Evolutionary conservation across 306 rosid species (phyloP), one percentile per base, ranked within the genome.

Genomic region (Quercus mongolica): DNA sequence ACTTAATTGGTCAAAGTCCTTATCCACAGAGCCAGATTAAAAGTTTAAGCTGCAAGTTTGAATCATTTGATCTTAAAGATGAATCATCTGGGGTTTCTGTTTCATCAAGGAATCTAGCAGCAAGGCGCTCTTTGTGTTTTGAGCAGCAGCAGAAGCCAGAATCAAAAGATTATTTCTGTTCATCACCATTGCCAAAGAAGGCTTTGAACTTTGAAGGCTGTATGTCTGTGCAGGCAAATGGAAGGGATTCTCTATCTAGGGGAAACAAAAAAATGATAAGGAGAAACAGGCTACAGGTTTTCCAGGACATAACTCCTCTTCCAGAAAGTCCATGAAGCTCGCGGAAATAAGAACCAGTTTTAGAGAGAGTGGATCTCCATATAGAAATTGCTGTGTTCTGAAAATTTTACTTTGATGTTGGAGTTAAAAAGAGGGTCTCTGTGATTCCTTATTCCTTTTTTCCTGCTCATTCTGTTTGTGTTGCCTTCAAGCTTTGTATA

Each of bases 261-360:
- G 87, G 85, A 65, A 80, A 79, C n/a, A 28, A 78, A 64, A 82
- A 46, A 61, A 55, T 69, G 18, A 44, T 41, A 18, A 86, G 91
- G 77, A 85, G 97, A 80, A 86, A 81, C 78, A 86, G 94, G 82
- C 65, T 90, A 84, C 87, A 88, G 82, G 88, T 86, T 69, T 90
- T 90, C 74, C 82, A 79, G 76, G 89, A 85, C 67, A 88, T 90
- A 15, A 88, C 90, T 54, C 80, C 68, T 75, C 77, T 59, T n/a
- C 76, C 35, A 41, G 81, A 73, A 23, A 85, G 72, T 64, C 85
- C 86, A 55, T 74, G 89, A 33, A 85, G 30, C 77, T 77, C 56
- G 25, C 77, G 70, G 67, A 79, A 68, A 76, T 35, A 25, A n/a
- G 71, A 14, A 21, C 49, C 46, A 65, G 23, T 65, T 65, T 17